These are phyloP conservation scores for Neocatenulostroma microsporum DNA, from an alignment of 2,329 filamentous ascomycete species.

Conservation along the genomic window DNA sequence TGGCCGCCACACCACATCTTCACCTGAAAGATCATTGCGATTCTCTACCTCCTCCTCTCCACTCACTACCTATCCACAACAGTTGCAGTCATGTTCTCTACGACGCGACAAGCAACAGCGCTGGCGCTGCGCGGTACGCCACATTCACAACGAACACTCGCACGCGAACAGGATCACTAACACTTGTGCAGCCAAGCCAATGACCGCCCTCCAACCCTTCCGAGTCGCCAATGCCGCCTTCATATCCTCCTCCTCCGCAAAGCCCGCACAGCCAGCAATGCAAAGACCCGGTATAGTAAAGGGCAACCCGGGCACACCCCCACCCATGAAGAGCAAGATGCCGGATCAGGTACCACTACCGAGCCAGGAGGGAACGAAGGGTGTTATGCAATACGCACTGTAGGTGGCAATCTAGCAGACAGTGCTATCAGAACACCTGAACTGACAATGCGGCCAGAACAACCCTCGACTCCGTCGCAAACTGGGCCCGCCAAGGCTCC, in stretches of 20 bases:
- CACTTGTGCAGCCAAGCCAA: constrained; percentile 53
- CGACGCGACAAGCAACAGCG: constrained; percentile 45
- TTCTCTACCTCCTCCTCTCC: constrained; percentile 17
- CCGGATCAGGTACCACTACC: constrained; percentile 64
- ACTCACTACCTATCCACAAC: constrained; percentile 9
- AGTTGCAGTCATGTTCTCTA: constrained; percentile 41
- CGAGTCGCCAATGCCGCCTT: constrained; percentile 51
- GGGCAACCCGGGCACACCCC: constrained; percentile 47
- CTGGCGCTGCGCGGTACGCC: constrained; percentile 49
- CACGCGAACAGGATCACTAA: constrained; percentile 17
- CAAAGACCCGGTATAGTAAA: constrained; percentile 44
- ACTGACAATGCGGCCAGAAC: too few species aligned
- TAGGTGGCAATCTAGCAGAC: too few species aligned
- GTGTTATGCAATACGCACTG: constrained; percentile 77
- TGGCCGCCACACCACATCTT: too few species aligned
- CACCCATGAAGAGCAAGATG: constrained; percentile 48
- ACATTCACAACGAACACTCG: constrained; percentile 8
- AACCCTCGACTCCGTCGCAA: constrained; percentile 67
- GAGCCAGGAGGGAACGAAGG: constrained; percentile 73
- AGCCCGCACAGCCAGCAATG: constrained; percentile 52
- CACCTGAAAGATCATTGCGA: too few species aligned
- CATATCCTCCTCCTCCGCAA: constrained; percentile 59
- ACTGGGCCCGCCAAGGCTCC: constrained; percentile 77
- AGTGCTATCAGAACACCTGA: too few species aligned
- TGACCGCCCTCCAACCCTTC: constrained; percentile 55